phyloP scores from a whole-genome alignment of 2,329 filamentous ascomycete species.

The Paraphaeosphaeria sporulosa region DNA sequence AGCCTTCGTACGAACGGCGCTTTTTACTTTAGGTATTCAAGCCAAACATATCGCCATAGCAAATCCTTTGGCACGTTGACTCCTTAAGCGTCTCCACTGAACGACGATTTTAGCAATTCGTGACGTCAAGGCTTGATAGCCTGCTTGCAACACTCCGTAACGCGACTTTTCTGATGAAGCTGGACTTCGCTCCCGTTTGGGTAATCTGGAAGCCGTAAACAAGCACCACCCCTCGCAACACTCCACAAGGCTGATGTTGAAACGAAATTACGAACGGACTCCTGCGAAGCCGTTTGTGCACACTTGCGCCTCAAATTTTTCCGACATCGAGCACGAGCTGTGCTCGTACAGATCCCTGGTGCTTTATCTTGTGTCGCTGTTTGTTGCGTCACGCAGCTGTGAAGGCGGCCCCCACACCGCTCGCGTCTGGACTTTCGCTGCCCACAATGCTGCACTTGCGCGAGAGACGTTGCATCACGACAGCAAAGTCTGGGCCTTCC shows the following conservation, averaged over 20 bases:
- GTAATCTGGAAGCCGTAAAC: constrained; percentile 8
- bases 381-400: neutral
- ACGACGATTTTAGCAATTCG: neutral
- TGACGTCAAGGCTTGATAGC: constrained; percentile 1
- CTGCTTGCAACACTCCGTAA: constrained; percentile 2
- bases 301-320: neutral
- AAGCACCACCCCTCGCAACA: constrained; percentile 2
- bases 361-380: neutral
- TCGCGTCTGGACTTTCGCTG: neutral
- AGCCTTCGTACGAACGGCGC: neutral
- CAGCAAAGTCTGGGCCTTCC: neutral
- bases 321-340: neutral
- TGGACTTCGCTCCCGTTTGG: constrained; percentile 11
- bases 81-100: neutral
- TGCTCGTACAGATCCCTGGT: neutral
- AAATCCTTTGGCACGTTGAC: neutral
- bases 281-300: neutral
- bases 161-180: constrained; percentile 1
- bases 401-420: neutral
- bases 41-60: neutral
- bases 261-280: constrained; percentile 10
- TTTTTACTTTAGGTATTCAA: neutral
- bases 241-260: constrained; percentile 6
- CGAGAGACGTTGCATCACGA: neutral
- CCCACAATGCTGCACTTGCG: neutral